Percentiles rank a stretch among this genome's conserved stretches.
These are phyloP conservation scores for Pistacia atlantica DNA, from an alignment of 345 rosid species.

Conservation along the genomic window DNA sequence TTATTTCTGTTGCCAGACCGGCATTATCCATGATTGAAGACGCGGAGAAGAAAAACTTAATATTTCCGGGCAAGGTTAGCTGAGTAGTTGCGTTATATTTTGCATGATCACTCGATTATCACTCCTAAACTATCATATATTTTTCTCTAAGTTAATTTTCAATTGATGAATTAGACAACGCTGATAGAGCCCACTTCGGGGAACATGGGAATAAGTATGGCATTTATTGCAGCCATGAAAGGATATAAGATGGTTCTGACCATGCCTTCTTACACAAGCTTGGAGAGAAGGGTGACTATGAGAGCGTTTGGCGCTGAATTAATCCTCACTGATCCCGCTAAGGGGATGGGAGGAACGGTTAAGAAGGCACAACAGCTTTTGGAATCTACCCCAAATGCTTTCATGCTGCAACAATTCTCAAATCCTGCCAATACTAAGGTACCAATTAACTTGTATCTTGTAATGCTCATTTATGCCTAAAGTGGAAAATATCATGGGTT, in stretches of 20 bases:
- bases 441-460: not conserved
- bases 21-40: constrained; percentile 81
- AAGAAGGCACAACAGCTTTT: constrained; percentile 84
- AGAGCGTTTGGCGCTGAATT: constrained; percentile 94
- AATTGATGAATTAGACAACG: constrained; percentile 50
- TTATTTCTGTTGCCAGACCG: constrained; percentile 50
- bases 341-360: constrained; percentile 98
- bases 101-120: not conserved
- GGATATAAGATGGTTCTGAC: constrained; percentile 90
- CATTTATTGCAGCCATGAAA: constrained; percentile 89
- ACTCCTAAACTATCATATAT: not conserved
- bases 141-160: not conserved
- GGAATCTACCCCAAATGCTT: constrained; percentile 75
- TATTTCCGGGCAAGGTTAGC: constrained; percentile 75
- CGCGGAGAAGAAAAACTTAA: constrained; percentile 80
- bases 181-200: constrained; percentile 98
- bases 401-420: constrained; percentile 86
- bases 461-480: not conserved
- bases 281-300: constrained; percentile 97
- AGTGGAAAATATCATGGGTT: not conserved
- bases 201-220: constrained; percentile 97
- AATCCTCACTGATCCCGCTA: constrained; percentile 87
- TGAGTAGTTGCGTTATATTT: not conserved
- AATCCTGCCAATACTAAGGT: constrained; percentile 94
- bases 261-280: constrained; percentile 97